Conservation (phyloP, 1,284 basidiomycete genomes). For the Vanrija sp. region DNA sequence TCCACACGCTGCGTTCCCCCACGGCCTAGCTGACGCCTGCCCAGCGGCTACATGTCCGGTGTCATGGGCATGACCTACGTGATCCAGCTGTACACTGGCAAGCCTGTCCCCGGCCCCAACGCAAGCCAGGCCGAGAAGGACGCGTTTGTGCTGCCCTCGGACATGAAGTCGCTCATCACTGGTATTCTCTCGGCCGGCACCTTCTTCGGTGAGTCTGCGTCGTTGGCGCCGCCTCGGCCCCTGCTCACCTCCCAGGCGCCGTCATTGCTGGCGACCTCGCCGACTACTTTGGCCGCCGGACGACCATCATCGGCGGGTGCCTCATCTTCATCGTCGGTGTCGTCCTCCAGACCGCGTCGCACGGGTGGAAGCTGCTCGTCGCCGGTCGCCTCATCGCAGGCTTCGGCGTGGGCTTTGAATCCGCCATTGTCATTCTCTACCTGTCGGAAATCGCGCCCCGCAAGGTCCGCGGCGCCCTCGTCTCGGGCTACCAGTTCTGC, state of each 20-base stretch:
- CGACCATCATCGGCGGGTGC: conserved; percentile 48
- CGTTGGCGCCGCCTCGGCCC: conserved; percentile 28
- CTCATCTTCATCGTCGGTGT: conserved; percentile 49
- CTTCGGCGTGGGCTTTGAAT: conserved; percentile 53
- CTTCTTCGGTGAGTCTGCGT: neutral
- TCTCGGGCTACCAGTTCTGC: conserved; percentile 74
- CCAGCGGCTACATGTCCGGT: too few species aligned
- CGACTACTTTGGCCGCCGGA: conserved; percentile 48
- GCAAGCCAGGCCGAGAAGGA: neutral
- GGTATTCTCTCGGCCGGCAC: conserved; percentile 6
- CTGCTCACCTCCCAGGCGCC: conserved; percentile 49
- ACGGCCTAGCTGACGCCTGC: too few species aligned
- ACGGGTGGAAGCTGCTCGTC: conserved; percentile 33
- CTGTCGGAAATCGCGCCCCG: conserved; percentile 63
- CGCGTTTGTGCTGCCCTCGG: neutral
- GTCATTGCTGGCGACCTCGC: conserved; percentile 50
- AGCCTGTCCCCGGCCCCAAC: conserved; percentile 2
- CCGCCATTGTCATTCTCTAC: conserved; percentile 58
- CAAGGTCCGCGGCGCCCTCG: conserved; percentile 77
- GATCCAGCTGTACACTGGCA: too few species aligned
- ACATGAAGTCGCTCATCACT: conserved; percentile 15
- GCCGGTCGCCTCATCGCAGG: conserved; percentile 52
- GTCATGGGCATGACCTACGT: too few species aligned
- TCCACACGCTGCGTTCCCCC: too few species aligned
- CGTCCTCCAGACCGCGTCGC: conserved; percentile 49